phyloP scores from a whole-genome alignment of 768 basidiomycete species.

The Exsudoporus frostii region DNA sequence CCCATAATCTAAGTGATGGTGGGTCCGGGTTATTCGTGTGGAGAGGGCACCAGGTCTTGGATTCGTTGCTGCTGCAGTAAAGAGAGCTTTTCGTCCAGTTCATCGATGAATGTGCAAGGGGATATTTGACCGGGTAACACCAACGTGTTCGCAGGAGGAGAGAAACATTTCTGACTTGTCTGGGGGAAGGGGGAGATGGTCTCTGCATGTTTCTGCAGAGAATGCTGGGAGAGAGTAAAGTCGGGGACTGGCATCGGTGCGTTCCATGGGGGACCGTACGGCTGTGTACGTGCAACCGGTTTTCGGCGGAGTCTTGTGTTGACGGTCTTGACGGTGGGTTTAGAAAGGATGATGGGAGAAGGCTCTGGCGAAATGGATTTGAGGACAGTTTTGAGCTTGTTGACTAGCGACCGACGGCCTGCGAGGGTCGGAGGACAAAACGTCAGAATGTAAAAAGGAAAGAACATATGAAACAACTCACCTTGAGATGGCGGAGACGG shows the following conservation, averaged over 20 bases:
- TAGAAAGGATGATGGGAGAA: slow-evolving; percentile 1
- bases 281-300: slow-evolving; percentile 34
- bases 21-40: background rate
- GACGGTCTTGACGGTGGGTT: slow-evolving; percentile 12
- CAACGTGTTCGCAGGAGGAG: background rate
- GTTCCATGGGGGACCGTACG: slow-evolving; percentile 38
- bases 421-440: background rate
- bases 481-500: background rate
- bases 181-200: background rate
- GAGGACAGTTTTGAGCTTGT: slow-evolving; percentile 25
- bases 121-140: slow-evolving; percentile 8
- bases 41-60: background rate
- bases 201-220: background rate
- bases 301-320: slow-evolving; percentile 20
- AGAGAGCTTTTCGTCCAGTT: slow-evolving; percentile 21
- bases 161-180: background rate
- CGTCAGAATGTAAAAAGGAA: background rate
- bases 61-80: slow-evolving; percentile 15
- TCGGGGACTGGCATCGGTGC: slow-evolving; percentile 25
- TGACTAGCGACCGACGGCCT: slow-evolving; percentile 12
- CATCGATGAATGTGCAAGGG: slow-evolving; percentile 15
- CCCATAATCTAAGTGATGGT: background rate
- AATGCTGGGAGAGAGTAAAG: background rate
- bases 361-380: slow-evolving; percentile 11
- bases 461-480: background rate